These are phyloP conservation scores for Rhizophlyctis rosea DNA, from an alignment of 192 early-diverging fungal species.

Conservation along the genomic window DNA sequence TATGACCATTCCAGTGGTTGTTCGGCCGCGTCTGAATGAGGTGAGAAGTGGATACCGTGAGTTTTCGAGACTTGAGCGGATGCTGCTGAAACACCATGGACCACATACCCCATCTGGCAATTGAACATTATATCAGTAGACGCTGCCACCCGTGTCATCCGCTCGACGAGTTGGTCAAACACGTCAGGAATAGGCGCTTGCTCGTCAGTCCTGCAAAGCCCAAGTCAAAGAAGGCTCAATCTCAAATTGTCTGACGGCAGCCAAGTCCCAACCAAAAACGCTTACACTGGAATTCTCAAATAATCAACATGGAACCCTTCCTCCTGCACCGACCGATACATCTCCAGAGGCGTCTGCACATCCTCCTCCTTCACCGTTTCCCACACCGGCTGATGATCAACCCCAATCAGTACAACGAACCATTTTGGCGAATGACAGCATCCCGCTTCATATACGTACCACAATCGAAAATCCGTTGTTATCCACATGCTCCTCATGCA, in stretches of 20 bases:
- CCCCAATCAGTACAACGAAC: neutral
- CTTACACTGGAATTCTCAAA: constrained; percentile 57
- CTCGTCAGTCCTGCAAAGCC: constrained; percentile 47
- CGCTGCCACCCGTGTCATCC: constrained; percentile 34
- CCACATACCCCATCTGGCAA: constrained; percentile 62
- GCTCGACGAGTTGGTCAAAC: constrained; percentile 56
- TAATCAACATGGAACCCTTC: constrained; percentile 59
- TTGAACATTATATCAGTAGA: constrained; percentile 54
- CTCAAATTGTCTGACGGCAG: constrained; percentile 9
- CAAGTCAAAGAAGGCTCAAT: neutral
- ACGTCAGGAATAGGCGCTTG: constrained; percentile 69
- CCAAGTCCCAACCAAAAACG: too few species aligned
- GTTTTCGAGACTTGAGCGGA: too few species aligned
- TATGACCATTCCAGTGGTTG: constrained; percentile 59
- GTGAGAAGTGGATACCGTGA: too few species aligned
- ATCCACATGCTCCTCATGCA: constrained; percentile 55
- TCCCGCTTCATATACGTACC: constrained; percentile 24
- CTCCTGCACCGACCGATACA: constrained; percentile 50
- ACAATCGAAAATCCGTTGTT: constrained; percentile 43
- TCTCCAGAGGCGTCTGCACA: constrained; percentile 56
- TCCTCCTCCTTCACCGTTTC: constrained; percentile 50
- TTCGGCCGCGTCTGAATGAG: constrained; percentile 50
- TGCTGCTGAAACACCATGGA: too few species aligned
- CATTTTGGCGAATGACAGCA: neutral
- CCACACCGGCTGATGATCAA: constrained; percentile 55